Evolutionary conservation across 2,329 filamentous ascomycete species (phyloP).

Genomic region (Dactylonectria estremocensis): DNA sequence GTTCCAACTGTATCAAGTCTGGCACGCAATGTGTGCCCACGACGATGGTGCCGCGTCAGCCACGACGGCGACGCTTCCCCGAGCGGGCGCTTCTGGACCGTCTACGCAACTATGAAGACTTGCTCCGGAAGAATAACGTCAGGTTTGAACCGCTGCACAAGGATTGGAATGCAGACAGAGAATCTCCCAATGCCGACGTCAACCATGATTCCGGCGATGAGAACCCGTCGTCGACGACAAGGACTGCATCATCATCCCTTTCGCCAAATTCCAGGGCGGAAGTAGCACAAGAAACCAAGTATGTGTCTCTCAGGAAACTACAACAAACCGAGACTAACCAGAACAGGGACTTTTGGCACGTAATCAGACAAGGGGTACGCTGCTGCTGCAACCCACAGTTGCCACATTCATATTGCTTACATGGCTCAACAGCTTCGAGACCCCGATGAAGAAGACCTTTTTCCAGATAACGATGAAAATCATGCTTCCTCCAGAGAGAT

Average conservation of each 20-base stretch:
- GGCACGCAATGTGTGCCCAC: conserved; percentile 61
- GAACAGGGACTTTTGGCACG: not conserved
- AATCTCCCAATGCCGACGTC: not conserved
- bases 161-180: conserved; percentile 14
- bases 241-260: conserved; percentile 7
- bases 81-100: conserved; percentile 73
- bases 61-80: conserved; percentile 62
- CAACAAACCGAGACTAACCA: not conserved
- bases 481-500: conserved; percentile 56
- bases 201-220: conserved; percentile 31
- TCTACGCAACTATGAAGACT: conserved; percentile 68
- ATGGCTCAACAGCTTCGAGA: conserved; percentile 20
- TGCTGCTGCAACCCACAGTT: not conserved
- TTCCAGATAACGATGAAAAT: conserved; percentile 17
- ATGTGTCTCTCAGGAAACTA: not conserved
- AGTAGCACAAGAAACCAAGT: conserved; percentile 35
- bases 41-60: conserved; percentile 52
- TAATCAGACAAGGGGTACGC: not conserved
- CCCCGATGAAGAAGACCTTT: not conserved
- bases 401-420: not conserved
- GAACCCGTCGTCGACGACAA: not conserved
- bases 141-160: conserved; percentile 64
- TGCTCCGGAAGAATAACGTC: conserved; percentile 70
- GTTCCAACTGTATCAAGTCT: conserved; percentile 66
- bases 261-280: conserved; percentile 24